A percentile compares a stretch with the other conserved stretches of the same genome.
Conservation (phyloP, 2,329 filamentous ascomycete species). For the Tolypocladium amazonense region DNA sequence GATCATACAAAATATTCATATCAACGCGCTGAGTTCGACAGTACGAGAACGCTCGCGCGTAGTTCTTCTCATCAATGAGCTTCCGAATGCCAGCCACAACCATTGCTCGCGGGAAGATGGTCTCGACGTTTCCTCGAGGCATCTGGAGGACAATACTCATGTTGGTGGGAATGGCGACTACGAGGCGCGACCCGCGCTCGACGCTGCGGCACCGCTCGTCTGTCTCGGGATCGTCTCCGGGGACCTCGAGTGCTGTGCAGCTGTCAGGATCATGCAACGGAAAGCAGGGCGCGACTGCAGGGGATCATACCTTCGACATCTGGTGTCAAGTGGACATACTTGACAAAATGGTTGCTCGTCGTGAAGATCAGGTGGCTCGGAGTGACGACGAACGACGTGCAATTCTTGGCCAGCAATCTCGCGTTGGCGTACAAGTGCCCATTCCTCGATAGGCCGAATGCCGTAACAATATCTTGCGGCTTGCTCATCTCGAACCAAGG, state of each 20-base stretch:
- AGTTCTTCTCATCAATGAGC: conserved; percentile 71
- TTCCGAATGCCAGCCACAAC: conserved; percentile 82
- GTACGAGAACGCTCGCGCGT: conserved; percentile 71
- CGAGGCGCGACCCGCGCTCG: conserved; percentile 76
- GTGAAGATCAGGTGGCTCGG: conserved; percentile 80
- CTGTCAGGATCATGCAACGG: conserved; percentile 8
- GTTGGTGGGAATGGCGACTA: conserved; percentile 80
- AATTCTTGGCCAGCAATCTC: conserved; percentile 67
- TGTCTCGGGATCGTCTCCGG: conserved; percentile 76
- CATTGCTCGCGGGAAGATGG: conserved; percentile 84
- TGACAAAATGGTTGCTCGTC: conserved; percentile 83
- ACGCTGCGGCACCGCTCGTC: conserved; percentile 90
- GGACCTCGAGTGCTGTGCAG: conserved; percentile 63
- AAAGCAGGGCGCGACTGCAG: neutral
- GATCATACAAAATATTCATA: conserved; percentile 94
- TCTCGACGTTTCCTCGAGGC: conserved; percentile 92
- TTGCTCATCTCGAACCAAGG: conserved; percentile 42
- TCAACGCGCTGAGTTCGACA: conserved; percentile 92
- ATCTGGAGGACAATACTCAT: conserved; percentile 87
- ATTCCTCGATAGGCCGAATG: conserved; percentile 58
- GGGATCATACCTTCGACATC: conserved; percentile 46
- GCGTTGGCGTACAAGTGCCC: conserved; percentile 74
- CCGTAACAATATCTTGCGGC: conserved; percentile 30
- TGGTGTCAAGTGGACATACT: conserved; percentile 73
- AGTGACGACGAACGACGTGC: conserved; percentile 82